These are phyloP conservation scores for Kwoniella bestiolae DNA, from an alignment of 768 basidiomycete genomes.

Conservation along the genomic window DNA sequence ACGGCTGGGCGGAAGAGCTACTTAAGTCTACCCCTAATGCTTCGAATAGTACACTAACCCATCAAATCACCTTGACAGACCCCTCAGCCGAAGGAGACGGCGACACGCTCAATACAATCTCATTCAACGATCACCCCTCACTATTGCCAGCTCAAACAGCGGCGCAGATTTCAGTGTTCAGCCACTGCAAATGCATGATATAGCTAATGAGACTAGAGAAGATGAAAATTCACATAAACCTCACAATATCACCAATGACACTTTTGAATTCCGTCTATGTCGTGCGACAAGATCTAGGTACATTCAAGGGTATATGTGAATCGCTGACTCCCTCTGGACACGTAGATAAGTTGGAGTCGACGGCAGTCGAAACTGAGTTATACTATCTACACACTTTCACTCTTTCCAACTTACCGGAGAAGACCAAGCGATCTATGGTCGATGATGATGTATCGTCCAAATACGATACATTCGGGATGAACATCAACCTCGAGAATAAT, in stretches of 20 bases:
- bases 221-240: neutral
- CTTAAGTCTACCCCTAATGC: no score
- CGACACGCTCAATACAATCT: neutral
- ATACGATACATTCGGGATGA: neutral
- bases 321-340: neutral
- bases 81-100: neutral
- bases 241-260: neutral
- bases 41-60: neutral
- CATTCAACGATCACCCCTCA: neutral
- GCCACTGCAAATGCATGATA: neutral
- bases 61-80: neutral
- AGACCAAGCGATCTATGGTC: neutral
- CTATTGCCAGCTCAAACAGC: neutral
- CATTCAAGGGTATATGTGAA: neutral
- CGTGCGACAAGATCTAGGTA: neutral
- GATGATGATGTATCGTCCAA: neutral
- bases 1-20: no score
- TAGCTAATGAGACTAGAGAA: neutral
- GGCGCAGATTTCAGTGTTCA: neutral
- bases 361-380: neutral
- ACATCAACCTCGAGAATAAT: neutral
- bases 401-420: neutral
- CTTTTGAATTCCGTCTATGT: neutral
- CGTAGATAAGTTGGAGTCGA: neutral
- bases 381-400: neutral